phyloP scores from a whole-genome alignment of 2,329 filamentous ascomycete species.

The Nakataea oryzae region DNA sequence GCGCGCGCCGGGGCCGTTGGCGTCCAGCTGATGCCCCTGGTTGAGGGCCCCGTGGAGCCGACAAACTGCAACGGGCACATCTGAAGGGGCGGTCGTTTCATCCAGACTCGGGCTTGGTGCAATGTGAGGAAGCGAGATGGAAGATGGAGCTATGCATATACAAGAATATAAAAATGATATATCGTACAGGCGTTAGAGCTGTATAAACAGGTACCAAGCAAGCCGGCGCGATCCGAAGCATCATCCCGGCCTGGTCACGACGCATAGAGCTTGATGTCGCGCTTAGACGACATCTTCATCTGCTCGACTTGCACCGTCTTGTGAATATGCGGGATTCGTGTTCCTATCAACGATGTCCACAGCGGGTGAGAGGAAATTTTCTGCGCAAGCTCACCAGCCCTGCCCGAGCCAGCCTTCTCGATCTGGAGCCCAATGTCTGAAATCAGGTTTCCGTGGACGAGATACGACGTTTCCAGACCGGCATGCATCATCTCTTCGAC shows the following conservation, averaged over 20 bases:
- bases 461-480: constrained; percentile 29
- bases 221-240: no score
- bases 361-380: neutral
- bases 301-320: neutral
- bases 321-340: neutral
- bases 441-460: neutral
- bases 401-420: neutral
- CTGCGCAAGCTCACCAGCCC: neutral
- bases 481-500: constrained; percentile 56
- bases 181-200: neutral
- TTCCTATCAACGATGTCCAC: neutral
- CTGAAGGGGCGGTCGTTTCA: neutral
- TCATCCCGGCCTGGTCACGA: neutral
- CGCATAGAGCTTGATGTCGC: neutral
- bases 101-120: no score
- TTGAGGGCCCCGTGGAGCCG: neutral
- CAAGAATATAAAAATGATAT: neutral
- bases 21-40: neutral
- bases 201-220: neutral
- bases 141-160: neutral
- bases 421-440: neutral
- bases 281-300: neutral
- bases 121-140: no score
- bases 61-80: neutral
- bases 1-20: neutral